Conservation (phyloP, 2,329 filamentous ascomycete genomes). For the Colletotrichum echinochloae region DNA sequence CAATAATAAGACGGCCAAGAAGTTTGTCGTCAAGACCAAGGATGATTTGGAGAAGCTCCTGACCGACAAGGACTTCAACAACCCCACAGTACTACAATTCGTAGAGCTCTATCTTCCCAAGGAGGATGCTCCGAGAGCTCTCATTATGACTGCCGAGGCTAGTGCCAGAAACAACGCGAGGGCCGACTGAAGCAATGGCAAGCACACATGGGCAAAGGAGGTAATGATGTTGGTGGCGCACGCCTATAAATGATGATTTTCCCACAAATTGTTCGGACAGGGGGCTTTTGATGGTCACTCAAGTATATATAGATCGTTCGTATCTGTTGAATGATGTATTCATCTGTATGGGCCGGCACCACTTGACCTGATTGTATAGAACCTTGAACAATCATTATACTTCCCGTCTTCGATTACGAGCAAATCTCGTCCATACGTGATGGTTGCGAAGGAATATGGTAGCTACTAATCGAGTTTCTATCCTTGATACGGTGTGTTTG, state of each 20-base stretch:
- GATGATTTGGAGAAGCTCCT: slow-evolving; percentile 76
- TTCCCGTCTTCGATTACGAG: too few species aligned
- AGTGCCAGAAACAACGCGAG: slow-evolving; percentile 76
- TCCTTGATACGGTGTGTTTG: background rate
- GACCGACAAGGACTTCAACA: slow-evolving; percentile 71
- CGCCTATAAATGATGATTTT: background rate
- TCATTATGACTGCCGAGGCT: slow-evolving; percentile 78
- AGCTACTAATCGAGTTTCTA: background rate
- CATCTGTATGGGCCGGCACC: background rate
- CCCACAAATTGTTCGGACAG: background rate
- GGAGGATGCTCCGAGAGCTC: slow-evolving; percentile 78
- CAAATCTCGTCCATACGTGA: background rate
- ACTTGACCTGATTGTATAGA: background rate
- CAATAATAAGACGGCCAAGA: slow-evolving; percentile 65
- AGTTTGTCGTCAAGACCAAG: slow-evolving; percentile 76
- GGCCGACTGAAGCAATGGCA: slow-evolving; percentile 43
- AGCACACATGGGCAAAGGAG: background rate
- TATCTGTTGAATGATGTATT: too few species aligned
- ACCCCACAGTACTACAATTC: slow-evolving; percentile 70
- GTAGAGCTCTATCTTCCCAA: slow-evolving; percentile 86
- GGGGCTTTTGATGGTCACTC: background rate
- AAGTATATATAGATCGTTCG: background rate
- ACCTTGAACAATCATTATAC: too few species aligned
- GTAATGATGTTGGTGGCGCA: background rate
- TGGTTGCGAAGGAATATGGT: background rate